Percentiles rank a stretch among this genome's conserved stretches.
phyloP scores from a whole-genome alignment of 345 rosid genomes.

The Brassica nigra region DNA sequence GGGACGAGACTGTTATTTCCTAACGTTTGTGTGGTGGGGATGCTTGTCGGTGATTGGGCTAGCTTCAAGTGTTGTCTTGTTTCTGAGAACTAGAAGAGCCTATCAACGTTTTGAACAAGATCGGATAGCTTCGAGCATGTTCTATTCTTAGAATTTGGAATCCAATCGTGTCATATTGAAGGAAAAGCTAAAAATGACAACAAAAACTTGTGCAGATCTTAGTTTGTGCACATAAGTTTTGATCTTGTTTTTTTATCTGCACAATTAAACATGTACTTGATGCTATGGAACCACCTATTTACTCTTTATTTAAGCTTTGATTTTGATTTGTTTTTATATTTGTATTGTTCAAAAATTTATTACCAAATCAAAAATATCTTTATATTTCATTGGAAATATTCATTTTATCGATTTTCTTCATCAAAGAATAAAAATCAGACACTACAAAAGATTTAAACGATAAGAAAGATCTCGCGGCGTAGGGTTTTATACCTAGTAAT shows the following conservation, averaged over 20 bases:
- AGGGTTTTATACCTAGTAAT: too few relatives aligned
- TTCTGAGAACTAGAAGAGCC: slow-evolving; percentile 76
- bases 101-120: slow-evolving; percentile 72
- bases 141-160: slow-evolving; percentile 6
- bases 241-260: background rate
- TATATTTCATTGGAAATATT: too few relatives aligned
- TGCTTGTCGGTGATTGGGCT: slow-evolving; percentile 75
- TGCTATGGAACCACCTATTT: too few relatives aligned
- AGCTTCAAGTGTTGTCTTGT: slow-evolving; percentile 60
- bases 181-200: background rate
- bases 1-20: slow-evolving; percentile 77
- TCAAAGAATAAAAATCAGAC: too few relatives aligned
- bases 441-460: too few relatives aligned
- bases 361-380: too few relatives aligned
- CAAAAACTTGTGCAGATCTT: slow-evolving; percentile 10
- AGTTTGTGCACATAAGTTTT: slow-evolving; percentile 10
- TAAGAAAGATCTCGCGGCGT: too few relatives aligned
- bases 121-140: slow-evolving; percentile 43
- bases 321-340: too few relatives aligned
- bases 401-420: too few relatives aligned
- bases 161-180: background rate
- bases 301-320: too few relatives aligned
- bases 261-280: too few relatives aligned
- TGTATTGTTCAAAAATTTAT: too few relatives aligned
- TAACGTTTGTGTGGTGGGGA: slow-evolving; percentile 90